phyloP scores from a whole-genome alignment of 192 early-diverging fungal species.

The Coemansia sp. region DNA sequence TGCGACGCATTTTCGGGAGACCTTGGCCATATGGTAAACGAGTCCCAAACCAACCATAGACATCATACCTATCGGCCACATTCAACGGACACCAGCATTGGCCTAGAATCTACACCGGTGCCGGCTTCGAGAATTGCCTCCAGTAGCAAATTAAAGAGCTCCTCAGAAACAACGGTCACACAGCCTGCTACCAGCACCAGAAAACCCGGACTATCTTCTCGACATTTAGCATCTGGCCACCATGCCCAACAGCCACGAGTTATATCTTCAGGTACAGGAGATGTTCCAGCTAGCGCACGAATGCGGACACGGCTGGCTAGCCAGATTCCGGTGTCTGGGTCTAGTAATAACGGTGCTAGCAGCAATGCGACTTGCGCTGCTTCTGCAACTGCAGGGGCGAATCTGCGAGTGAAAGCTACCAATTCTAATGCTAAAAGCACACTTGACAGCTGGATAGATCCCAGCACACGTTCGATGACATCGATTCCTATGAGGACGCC shows the following conservation, averaged over 20 bases:
- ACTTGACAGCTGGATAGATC: slow-evolving; percentile 1
- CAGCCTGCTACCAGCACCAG: not conserved
- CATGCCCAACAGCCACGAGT: slow-evolving; percentile 10
- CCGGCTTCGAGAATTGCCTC: not conserved
- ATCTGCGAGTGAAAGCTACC: not conserved
- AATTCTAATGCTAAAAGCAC: not conserved
- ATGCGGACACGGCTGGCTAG: slow-evolving; percentile 15
- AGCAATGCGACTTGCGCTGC: not conserved
- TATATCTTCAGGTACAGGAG: not conserved
- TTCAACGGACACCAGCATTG: not conserved
- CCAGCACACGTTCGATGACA: slow-evolving; percentile 1
- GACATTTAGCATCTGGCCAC: slow-evolving; percentile 5
- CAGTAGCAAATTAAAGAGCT: not conserved
- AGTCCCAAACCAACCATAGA: not conserved
- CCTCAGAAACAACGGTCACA: not conserved
- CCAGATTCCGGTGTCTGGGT: not conserved
- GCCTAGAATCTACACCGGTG: slow-evolving; percentile 5
- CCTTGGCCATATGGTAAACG: not conserved
- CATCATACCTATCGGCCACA: not conserved
- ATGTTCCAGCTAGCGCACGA: slow-evolving; percentile 11
- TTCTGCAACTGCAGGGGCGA: not conserved
- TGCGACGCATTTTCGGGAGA: slow-evolving; percentile 7
- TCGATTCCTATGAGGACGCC: slow-evolving; percentile 27
- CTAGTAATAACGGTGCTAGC: not conserved
- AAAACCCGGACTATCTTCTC: not conserved